These are phyloP conservation scores for Carex scoparia DNA, from an alignment of 176 grass and related monocot species.

Conservation along the genomic window DNA sequence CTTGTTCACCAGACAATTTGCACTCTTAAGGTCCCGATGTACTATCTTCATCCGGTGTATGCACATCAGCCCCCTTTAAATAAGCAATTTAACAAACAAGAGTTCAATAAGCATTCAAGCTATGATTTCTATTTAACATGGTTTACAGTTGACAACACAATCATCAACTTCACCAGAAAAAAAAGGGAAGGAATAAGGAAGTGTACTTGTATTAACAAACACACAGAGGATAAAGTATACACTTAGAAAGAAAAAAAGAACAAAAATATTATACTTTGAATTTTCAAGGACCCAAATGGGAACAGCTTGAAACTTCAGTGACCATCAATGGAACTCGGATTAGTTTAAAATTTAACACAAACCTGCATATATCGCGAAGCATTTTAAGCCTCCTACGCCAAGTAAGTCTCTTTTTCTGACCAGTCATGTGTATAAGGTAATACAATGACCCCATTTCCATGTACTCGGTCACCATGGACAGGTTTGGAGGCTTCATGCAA, in stretches of 20 bases:
- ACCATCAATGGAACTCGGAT: conserved; percentile 12
- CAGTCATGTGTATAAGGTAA: conserved; percentile 98
- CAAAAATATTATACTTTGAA: background rate
- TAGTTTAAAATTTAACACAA: conserved; percentile 3
- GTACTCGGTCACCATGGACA: conserved; percentile 99
- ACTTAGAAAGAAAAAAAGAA: background rate
- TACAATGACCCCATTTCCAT: conserved; percentile 99
- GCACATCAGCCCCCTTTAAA: conserved; percentile 87
- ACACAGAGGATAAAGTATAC: background rate
- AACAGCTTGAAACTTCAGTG: conserved; percentile 1
- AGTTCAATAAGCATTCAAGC: conserved; percentile 1
- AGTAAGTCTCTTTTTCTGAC: conserved; percentile 95
- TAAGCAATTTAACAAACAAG: conserved; percentile 7
- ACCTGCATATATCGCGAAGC: conserved; percentile 99
- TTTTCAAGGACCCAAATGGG: conserved; percentile 11
- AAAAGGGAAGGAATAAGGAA: background rate
- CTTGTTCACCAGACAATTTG: conserved; percentile 97
- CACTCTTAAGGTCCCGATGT: conserved; percentile 97
- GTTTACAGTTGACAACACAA: background rate
- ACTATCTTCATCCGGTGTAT: conserved; percentile 98
- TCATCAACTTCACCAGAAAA: background rate
- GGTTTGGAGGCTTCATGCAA: conserved; percentile 94
- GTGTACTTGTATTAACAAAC: background rate
- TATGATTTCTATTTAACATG: background rate
- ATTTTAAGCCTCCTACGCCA: conserved; percentile 99